Percentiles rank a stretch among this genome's conserved stretches.
Conservation (phyloP, 192 early-diverging fungal genomes). For the Pecoramyces ruminantium region DNA sequence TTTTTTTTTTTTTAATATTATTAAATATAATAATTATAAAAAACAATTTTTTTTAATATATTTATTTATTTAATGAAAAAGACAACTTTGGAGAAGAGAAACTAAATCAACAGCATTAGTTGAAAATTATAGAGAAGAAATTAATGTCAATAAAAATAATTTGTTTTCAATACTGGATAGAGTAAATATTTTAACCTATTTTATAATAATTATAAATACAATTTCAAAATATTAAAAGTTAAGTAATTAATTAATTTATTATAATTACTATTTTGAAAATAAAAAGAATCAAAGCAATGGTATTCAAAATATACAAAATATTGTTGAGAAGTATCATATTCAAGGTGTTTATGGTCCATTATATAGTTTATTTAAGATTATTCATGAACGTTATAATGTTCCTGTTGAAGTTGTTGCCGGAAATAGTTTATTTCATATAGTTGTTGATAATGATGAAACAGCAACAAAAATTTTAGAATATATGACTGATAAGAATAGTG, state of each 20-base stretch:
- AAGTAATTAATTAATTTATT: background rate
- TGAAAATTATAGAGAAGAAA: conserved; percentile 53
- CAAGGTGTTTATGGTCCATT: conserved; percentile 76
- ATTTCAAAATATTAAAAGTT: no score
- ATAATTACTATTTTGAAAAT: conserved; percentile 11
- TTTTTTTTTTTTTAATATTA: no score
- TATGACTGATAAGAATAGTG: conserved; percentile 37
- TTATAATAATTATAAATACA: conserved; percentile 1
- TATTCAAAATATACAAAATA: conserved; percentile 46
- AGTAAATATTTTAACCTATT: conserved; percentile 10
- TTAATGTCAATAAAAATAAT: conserved; percentile 50
- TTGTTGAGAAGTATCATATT: conserved; percentile 44
- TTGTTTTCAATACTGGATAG: conserved; percentile 65
- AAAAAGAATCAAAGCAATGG: conserved; percentile 53
- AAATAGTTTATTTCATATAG: conserved; percentile 80
- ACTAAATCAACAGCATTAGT: conserved; percentile 44
- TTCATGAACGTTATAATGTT: conserved; percentile 61
- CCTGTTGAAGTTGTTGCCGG: conserved; percentile 84
- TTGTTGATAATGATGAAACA: conserved; percentile 86
- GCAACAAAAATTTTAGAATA: conserved; percentile 55
- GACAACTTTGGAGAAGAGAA: conserved; percentile 81
- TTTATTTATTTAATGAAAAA: no score
- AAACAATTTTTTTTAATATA: no score
- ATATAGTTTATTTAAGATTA: conserved; percentile 70
- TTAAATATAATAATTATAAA: no score